Percentiles rank a stretch among this genome's conserved stretches.
Evolutionary conservation across 2,329 filamentous ascomycete species (phyloP).

Genomic region (Arthroderma sp.): DNA sequence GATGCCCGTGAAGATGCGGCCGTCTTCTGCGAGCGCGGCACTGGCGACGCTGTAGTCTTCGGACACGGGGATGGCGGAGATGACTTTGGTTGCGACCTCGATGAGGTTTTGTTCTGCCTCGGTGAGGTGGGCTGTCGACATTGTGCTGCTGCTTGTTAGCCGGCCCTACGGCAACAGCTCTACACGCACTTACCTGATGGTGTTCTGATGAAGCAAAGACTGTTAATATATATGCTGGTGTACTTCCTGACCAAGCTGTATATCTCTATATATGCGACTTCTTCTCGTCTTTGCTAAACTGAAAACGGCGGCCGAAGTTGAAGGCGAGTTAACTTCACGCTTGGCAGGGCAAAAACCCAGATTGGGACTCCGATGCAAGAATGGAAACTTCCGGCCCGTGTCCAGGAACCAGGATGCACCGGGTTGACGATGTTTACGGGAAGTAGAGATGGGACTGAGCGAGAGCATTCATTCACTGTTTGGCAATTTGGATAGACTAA

Average conservation of each 20-base stretch:
- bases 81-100: conserved; percentile 15
- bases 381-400: neutral
- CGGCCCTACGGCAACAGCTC: too few relatives aligned
- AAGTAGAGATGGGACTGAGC: too few relatives aligned
- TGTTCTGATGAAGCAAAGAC: too few relatives aligned
- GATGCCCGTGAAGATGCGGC: conserved; percentile 19
- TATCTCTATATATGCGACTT: neutral
- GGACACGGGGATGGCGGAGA: conserved; percentile 17
- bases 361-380: neutral
- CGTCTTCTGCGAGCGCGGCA: conserved; percentile 15
- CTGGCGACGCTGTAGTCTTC: conserved; percentile 19
- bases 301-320: neutral
- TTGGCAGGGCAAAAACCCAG: neutral
- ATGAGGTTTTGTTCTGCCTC: conserved; percentile 14
- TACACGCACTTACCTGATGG: too few relatives aligned
- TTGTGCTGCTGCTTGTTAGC: neutral
- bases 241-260: too few relatives aligned
- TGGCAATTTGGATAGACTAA: neutral
- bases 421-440: neutral
- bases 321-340: neutral
- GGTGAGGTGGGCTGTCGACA: conserved; percentile 8
- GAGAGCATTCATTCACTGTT: neutral
- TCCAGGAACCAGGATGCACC: neutral
- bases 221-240: too few relatives aligned
- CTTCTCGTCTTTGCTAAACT: neutral